Base-by-base conservation (phyloP, 192 early-diverging fungal species). In the Coemansia sp. region DNA sequence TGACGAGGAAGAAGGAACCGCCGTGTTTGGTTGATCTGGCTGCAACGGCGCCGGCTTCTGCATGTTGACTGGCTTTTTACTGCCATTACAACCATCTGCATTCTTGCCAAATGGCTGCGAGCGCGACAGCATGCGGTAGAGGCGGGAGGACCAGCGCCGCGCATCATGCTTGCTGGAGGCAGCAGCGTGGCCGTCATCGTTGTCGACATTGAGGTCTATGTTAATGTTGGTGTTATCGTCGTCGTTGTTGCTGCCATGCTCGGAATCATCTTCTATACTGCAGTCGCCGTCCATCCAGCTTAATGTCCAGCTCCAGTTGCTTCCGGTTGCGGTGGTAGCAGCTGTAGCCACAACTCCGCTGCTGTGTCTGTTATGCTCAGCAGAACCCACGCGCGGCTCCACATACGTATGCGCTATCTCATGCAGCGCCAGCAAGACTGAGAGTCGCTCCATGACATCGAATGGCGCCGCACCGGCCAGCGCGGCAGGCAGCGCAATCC, bases 351-450 rank as follows among this genome's bases (percentile, higher is more conserved):
- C 11, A 0, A 22, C 51, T 21, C 26, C 26, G 51, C 26, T 21
- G 51, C 51, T 26, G 21, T 8, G 1, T 10, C 51, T 5, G 21
- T 22, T 21, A 21, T 22, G 11, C 22, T 26, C 22, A 22, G 8
- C 51, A 26, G 51, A 26, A 13, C 21, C 7, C 4, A 7, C 3
- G 3, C 65, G 65, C 0, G 75, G 73, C 63, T 83, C 76, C 0
- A 83, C 72, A 48, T 77, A 83, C 39, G 75, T 74, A 45, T 74
- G 72, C 22, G 76, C 49, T 13, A 83, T 83, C 47, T 77, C 63
- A 43, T 83, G 80, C 42, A 65, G 15, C 2, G 56, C 63, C 1
- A 83, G 69, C 58, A 83, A 42, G 18, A 56, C 37, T 13, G 72
- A 67, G 2, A 83, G 52, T 26, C 70, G 54, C 2, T 63, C 69